A percentile compares a stretch with the other conserved stretches of the same genome.
phyloP scores from a whole-genome alignment of 768 basidiomycete species.

The Boletus fagicola region DNA sequence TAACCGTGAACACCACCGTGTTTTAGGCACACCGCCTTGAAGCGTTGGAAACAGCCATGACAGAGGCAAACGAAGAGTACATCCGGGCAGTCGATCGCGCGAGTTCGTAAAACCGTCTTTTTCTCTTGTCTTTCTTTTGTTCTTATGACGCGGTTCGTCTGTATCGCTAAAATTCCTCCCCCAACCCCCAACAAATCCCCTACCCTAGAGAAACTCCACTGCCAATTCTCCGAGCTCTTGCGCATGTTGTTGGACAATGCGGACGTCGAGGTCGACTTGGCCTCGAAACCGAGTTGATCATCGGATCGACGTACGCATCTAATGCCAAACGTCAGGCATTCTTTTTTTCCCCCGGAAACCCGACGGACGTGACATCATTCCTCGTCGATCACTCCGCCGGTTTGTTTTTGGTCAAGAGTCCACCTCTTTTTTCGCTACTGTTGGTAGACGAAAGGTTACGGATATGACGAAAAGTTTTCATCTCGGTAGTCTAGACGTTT shows the following conservation, averaged over 20 bases:
- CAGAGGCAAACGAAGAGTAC: slow-evolving; percentile 73
- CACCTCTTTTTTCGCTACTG: neutral
- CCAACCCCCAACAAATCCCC: neutral
- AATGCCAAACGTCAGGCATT: neutral
- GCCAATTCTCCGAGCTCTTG: slow-evolving; percentile 58
- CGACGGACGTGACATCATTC: neutral
- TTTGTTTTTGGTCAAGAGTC: neutral
- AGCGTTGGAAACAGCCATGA: slow-evolving; percentile 68
- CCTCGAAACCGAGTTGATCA: neutral
- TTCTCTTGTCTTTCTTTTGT: neutral
- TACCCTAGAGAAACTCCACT: slow-evolving; percentile 53
- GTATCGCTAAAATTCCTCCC: neutral
- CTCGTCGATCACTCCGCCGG: neutral
- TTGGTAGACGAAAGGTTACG: neutral
- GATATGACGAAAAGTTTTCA: neutral
- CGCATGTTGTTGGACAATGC: slow-evolving; percentile 55
- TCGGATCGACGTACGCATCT: neutral
- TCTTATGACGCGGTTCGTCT: neutral
- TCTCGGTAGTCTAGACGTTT: neutral
- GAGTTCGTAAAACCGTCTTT: slow-evolving; percentile 48
- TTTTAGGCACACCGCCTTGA: slow-evolving; percentile 63
- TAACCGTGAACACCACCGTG: neutral
- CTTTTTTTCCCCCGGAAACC: neutral
- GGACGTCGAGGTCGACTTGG: slow-evolving; percentile 36
- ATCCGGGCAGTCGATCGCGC: slow-evolving; percentile 67